phyloP scores from a whole-genome alignment of 208 protist genomes.

The Trypanosoma boissoni region DNA sequence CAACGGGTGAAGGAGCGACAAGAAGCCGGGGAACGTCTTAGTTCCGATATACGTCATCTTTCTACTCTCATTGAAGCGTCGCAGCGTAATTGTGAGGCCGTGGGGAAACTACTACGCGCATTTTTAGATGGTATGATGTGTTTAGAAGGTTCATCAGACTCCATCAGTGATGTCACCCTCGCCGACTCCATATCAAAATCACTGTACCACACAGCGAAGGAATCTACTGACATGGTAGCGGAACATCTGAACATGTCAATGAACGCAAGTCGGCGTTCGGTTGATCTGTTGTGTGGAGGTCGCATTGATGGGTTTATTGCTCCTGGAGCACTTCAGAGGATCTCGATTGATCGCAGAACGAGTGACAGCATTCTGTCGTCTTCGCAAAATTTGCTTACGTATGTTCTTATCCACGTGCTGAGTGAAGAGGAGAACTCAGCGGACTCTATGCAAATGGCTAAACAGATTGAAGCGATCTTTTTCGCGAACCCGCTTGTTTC shows the following conservation, averaged over 20 bases:
- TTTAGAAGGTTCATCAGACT: background rate
- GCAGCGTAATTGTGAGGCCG: background rate
- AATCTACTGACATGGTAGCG: no score
- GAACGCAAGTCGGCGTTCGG: no score
- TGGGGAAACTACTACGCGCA: slow-evolving; percentile 1
- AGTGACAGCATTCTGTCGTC: background rate
- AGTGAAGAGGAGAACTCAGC: background rate
- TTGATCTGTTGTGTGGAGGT: no score
- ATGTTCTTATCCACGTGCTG: slow-evolving; percentile 21
- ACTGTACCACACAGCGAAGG: no score
- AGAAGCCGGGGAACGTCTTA: slow-evolving; percentile 27
- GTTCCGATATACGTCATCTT: slow-evolving; percentile 30
- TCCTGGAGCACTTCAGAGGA: background rate
- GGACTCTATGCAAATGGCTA: slow-evolving; percentile 6
- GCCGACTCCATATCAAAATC: no score
- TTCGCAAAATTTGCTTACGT: background rate
- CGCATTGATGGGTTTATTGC: background rate
- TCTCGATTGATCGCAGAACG: background rate
- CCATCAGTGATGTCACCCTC: no score
- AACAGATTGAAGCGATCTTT: slow-evolving; percentile 15
- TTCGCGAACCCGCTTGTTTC: background rate
- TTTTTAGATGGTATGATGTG: background rate
- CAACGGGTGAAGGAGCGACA: slow-evolving; percentile 58
- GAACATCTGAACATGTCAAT: no score
- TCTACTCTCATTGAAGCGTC: slow-evolving; percentile 9